A percentile compares a stretch with the other conserved stretches of the same genome.
These are phyloP conservation scores for Daedaleopsis sinensis DNA, from an alignment of 768 basidiomycete genomes.

Conservation along the genomic window DNA sequence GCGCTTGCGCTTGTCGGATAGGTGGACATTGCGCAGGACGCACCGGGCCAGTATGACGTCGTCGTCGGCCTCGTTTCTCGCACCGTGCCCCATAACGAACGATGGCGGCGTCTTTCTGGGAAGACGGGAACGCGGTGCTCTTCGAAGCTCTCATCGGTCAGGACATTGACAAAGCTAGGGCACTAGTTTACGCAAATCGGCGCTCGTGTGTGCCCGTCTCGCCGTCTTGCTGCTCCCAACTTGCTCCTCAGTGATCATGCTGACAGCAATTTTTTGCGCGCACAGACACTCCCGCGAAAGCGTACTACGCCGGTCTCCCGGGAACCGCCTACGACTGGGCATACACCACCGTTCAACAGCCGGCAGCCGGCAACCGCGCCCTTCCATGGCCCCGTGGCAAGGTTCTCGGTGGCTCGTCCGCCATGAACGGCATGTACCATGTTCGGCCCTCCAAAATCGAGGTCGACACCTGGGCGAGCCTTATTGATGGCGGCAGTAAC, in stretches of 20 bases:
- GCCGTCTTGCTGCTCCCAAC: too few relatives aligned
- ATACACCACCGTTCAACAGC: slow-evolving; percentile 53
- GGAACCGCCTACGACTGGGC: slow-evolving; percentile 56
- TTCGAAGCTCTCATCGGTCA: too few relatives aligned
- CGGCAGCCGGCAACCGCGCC: slow-evolving; percentile 42
- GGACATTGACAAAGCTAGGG: too few relatives aligned
- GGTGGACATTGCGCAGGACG: too few relatives aligned
- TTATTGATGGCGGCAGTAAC: slow-evolving; percentile 39
- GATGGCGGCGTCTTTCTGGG: too few relatives aligned
- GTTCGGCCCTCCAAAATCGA: slow-evolving; percentile 55
- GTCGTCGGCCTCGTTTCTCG: too few relatives aligned
- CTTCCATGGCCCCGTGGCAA: slow-evolving; percentile 66
- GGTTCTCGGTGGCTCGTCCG: slow-evolving; percentile 69
- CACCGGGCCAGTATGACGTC: too few relatives aligned
- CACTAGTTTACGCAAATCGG: too few relatives aligned
- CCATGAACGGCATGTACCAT: slow-evolving; percentile 72
- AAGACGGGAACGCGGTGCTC: too few relatives aligned
- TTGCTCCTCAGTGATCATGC: background rate
- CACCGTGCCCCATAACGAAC: too few relatives aligned
- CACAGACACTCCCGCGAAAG: slow-evolving; percentile 51
- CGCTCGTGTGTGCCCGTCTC: too few relatives aligned
- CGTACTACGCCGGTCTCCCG: slow-evolving; percentile 57
- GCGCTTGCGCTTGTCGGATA: too few relatives aligned
- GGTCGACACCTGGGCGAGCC: slow-evolving; percentile 47
- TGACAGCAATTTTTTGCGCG: background rate